Evolutionary conservation across 1,139 yeast species (phyloP), one percentile per base, ranked within the genome.

Genomic region (Pichia sp.): DNA sequence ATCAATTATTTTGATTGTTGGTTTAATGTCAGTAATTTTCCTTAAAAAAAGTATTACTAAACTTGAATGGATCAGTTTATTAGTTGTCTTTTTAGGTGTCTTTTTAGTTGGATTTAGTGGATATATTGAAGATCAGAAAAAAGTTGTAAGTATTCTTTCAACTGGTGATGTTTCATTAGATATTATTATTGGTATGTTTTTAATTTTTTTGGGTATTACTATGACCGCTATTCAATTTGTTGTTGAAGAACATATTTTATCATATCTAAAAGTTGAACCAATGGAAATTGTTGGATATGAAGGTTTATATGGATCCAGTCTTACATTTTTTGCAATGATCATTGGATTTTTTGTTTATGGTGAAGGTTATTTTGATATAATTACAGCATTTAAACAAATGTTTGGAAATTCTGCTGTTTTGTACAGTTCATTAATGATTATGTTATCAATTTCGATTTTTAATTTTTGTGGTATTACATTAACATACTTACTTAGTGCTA

Each of bases 141-240:
- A 24, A 3, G 10, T 14, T 11, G 2, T 24, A 3, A 20, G 20
- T 5, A 8, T 26, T 13, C 11, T 23, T 14, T 20, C 26, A 9
- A 32, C 31, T 11, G 35, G 25, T 18, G 38, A 40, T 22, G 54
- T 56, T 32, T 50, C 65, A 2, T 50, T 55, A 14, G 39, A 41
- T 46, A 59, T 72, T 2, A 54, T 71, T 0, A 52, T 79, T 35
- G 94, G 95, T 1, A 74, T 84, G 42, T 33, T 60, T 0, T 60
- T 84, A 35, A 72, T 85, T 42, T 61, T 82, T 13, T 47, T 73
- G 22, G 94, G 84, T 7, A 86, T 79, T 52, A 56, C 78, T 8
- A 70, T 81, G 48, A 79, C 81, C 40, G 91, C 94, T 0, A 62
- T 78, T 21, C 94, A 85, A 57, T 85, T 83, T 60, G 93, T 84